A percentile compares a stretch with the other conserved stretches of the same genome.
These are phyloP conservation scores for Geotrichum armillariae DNA, from an alignment of 1,139 yeast genomes.

Conservation along the genomic window DNA sequence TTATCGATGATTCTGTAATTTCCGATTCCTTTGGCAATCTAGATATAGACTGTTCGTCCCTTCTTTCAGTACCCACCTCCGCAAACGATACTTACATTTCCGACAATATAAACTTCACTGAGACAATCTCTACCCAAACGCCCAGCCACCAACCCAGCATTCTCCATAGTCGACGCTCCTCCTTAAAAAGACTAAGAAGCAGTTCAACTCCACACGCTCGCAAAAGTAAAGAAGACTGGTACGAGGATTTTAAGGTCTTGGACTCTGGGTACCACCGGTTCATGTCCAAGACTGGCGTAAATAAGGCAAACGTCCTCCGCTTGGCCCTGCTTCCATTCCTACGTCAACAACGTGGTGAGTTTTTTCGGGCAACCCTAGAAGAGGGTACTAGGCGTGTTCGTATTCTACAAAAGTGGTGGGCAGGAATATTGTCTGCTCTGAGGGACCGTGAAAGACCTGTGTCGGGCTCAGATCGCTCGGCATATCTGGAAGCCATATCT, in stretches of 20 bases:
- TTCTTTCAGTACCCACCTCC: slow-evolving; percentile 2
- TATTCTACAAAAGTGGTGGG: slow-evolving; percentile 67
- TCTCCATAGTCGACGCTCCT: slow-evolving; percentile 10
- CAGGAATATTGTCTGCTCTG: slow-evolving; percentile 50
- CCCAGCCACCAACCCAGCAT: background rate
- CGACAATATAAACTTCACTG: background rate
- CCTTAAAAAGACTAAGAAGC: slow-evolving; percentile 8
- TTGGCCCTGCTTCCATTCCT: slow-evolving; percentile 67
- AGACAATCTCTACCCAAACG: background rate
- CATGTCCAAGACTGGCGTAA: slow-evolving; percentile 50
- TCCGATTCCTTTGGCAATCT: slow-evolving; percentile 8
- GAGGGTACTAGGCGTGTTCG: slow-evolving; percentile 29
- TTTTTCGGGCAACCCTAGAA: slow-evolving; percentile 19
- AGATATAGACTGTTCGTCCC: slow-evolving; percentile 8
- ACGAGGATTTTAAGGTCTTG: slow-evolving; percentile 29
- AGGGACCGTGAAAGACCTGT: slow-evolving; percentile 38
- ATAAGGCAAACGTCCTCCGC: slow-evolving; percentile 66
- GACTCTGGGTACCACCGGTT: slow-evolving; percentile 34
- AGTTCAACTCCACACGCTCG: slow-evolving; percentile 7
- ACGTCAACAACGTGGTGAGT: slow-evolving; percentile 38
- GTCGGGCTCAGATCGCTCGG: slow-evolving; percentile 58
- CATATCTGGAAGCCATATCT: slow-evolving; percentile 72
- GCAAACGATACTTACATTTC: background rate
- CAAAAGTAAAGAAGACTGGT: slow-evolving; percentile 12
- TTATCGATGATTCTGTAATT: slow-evolving; percentile 3